Percentiles rank a stretch among this genome's conserved stretches.
Evolutionary conservation across 2,329 filamentous ascomycete genomes (phyloP).

Genomic region (Phialemonium atrogriseum): DNA sequence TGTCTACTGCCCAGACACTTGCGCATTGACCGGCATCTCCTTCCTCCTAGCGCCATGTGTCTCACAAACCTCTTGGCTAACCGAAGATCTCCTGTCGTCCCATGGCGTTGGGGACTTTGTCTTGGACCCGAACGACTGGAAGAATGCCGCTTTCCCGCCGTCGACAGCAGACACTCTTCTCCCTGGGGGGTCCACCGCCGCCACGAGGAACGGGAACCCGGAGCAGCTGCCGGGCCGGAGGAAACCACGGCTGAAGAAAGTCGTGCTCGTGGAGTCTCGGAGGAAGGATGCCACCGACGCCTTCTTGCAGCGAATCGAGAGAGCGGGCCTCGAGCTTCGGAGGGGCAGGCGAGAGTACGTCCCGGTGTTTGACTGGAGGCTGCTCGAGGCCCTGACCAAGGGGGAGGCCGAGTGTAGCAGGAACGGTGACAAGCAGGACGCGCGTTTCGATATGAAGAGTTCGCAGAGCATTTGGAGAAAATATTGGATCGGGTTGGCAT

Average conservation of each 20-base stretch:
- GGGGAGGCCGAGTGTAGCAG: conserved; percentile 12
- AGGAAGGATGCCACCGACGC: conserved; percentile 16
- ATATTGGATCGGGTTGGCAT: conserved; percentile 16
- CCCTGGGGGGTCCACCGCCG: too few relatives aligned
- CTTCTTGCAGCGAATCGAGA: conserved; percentile 20
- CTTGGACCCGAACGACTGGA: neutral
- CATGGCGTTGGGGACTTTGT: conserved; percentile 2
- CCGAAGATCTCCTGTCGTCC: conserved; percentile 2
- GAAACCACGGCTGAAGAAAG: conserved; percentile 10
- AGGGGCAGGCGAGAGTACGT: conserved; percentile 20
- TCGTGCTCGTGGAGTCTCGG: conserved; percentile 25
- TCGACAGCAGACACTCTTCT: neutral
- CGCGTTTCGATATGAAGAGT: conserved; percentile 7
- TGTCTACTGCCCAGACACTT: neutral
- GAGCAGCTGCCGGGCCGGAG: conserved; percentile 5
- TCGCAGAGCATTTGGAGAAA: conserved; percentile 13
- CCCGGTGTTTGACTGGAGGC: conserved; percentile 28
- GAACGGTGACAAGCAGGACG: conserved; percentile 4
- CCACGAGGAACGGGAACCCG: too few relatives aligned
- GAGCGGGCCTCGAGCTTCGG: conserved; percentile 11
- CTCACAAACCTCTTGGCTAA: conserved; percentile 4
- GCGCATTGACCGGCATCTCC: conserved; percentile 1
- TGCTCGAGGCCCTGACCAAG: conserved; percentile 21
- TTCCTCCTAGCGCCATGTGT: conserved; percentile 5
- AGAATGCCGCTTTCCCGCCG: neutral